Base-by-base conservation (phyloP, 495 filamentous ascomycete genomes). In the Aspergillus haitiensis region DNA sequence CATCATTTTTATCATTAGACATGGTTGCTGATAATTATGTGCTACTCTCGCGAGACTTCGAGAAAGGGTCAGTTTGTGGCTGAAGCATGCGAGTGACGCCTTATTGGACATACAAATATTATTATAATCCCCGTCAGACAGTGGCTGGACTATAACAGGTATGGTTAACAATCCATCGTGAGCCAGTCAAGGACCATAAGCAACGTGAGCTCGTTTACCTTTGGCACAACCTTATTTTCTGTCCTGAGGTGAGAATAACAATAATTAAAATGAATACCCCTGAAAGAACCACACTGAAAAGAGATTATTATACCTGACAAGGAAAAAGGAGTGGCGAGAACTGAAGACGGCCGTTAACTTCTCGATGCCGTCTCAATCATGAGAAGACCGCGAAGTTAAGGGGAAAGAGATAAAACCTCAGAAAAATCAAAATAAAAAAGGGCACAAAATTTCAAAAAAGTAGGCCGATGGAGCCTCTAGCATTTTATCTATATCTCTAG, bases 1-100 rank as follows among this genome's bases (percentile, higher is more conserved):
- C 47, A 18, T 60, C 56, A 60, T 64, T 9, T 58, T 75, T 78
- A n/a, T 62, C 59, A 31, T 37, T 44, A 16, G 71, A 66, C 73
- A 76, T 77, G 11, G 52, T 70, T 58, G 35, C 36, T 42, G 9
- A 44, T 48, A 55, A 16, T 8, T 45, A 11, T 33, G 5, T 27
- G 21, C 48, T 51, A 51, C 34, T 34, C 2, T 32, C 21, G 21
- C 34, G 34, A 12, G 13, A 9, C 46, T 32, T 16, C 27, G 16
- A 42, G 39, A 52, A 42, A 15, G 31, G 39, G 56, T 59, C 39
- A 59, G 48, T 53, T 37, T 59, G 49, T 36, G 56, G 56, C 39
- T 56, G 35, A 50, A 16, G 18, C 16, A 36, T 27, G 34, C 9
- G 52, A 44, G 16, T 21, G 32, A 16, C 45, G 18, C 13, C 21